phyloP scores from a whole-genome alignment of 2,329 filamentous ascomycete species.

The Coniochaeta pulveracea region DNA sequence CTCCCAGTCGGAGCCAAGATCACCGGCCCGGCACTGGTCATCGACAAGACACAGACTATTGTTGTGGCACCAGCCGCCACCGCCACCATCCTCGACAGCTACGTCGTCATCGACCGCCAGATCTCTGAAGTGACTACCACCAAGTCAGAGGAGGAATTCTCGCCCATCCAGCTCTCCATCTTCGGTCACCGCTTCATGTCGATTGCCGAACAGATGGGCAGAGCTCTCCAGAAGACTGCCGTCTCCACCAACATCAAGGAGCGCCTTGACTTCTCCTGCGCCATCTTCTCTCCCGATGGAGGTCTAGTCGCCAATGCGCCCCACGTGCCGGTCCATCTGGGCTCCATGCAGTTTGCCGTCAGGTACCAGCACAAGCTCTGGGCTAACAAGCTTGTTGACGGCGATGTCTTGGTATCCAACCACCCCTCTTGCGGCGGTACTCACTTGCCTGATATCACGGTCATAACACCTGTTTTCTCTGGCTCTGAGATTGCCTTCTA shows the following conservation, averaged over 20 bases:
- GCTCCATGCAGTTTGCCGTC: conserved; percentile 27
- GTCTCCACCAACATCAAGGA: conserved; percentile 64
- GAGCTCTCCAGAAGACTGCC: conserved; percentile 58
- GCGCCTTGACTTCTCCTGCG: conserved; percentile 60
- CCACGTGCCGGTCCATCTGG: conserved; percentile 27
- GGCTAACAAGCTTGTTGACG: conserved; percentile 56
- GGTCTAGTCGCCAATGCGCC: conserved; percentile 53
- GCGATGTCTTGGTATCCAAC: conserved; percentile 58
- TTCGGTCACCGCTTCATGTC: conserved; percentile 65
- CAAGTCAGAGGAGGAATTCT: neutral
- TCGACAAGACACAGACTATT: conserved; percentile 53
- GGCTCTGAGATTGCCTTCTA: conserved; percentile 24
- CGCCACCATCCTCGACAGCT: conserved; percentile 50
- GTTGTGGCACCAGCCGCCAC: conserved; percentile 51
- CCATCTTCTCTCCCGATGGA: conserved; percentile 56
- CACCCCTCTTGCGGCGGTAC: conserved; percentile 21
- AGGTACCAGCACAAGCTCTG: conserved; percentile 43
- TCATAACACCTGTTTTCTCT: conserved; percentile 27
- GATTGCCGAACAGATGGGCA: conserved; percentile 63
- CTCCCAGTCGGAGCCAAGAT: conserved; percentile 45
- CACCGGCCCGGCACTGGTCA: conserved; percentile 51
- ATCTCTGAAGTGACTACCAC: conserved; percentile 18
- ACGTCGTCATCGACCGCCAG: conserved; percentile 56
- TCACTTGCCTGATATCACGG: conserved; percentile 28
- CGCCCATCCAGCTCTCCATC: conserved; percentile 53